Conservation (phyloP, 495 filamentous ascomycete species). For the Margaritispora aquatica region DNA sequence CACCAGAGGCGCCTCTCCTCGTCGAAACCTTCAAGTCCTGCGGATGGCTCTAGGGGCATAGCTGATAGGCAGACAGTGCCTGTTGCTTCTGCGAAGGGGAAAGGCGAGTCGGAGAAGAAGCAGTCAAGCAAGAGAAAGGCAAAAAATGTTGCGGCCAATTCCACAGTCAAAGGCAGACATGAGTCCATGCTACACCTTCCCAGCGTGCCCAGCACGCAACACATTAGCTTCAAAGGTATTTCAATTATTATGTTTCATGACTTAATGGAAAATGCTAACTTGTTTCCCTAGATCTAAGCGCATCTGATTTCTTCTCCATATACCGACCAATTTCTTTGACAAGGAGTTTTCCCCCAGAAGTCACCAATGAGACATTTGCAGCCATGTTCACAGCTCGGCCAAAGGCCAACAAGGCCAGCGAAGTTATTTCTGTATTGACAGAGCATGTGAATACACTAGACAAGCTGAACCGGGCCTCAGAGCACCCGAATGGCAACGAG, state of each 20-base stretch:
- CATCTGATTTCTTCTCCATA: slow-evolving; percentile 92
- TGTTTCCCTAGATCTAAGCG: slow-evolving; percentile 59
- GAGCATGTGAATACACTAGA: slow-evolving; percentile 34
- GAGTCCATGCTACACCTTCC: slow-evolving; percentile 55
- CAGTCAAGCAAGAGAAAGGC: slow-evolving; percentile 30
- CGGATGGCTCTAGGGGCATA: slow-evolving; percentile 40
- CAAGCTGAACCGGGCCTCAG: slow-evolving; percentile 10
- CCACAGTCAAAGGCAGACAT: slow-evolving; percentile 23
- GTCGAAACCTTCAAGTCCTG: slow-evolving; percentile 50
- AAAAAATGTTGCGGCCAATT: slow-evolving; percentile 25
- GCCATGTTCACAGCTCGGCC: slow-evolving; percentile 65
- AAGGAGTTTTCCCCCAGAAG: slow-evolving; percentile 63
- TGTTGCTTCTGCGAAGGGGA: slow-evolving; percentile 27
- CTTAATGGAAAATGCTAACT: too few species aligned
- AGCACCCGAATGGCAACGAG: slow-evolving; percentile 29
- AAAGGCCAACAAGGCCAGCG: slow-evolving; percentile 39
- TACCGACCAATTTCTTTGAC: slow-evolving; percentile 91
- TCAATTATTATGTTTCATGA: neutral
- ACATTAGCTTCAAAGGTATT: slow-evolving; percentile 55
- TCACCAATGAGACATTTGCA: slow-evolving; percentile 68
- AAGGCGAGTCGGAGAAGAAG: slow-evolving; percentile 41
- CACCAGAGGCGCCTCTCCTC: slow-evolving; percentile 48
- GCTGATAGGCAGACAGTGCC: slow-evolving; percentile 35
- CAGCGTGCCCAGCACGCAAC: slow-evolving; percentile 78
- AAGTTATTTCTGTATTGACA: slow-evolving; percentile 76